A percentile compares a stretch with the other conserved stretches of the same genome.
Evolutionary conservation across 805 yeast species (phyloP).

Genomic region (Komagataella phaffii): DNA sequence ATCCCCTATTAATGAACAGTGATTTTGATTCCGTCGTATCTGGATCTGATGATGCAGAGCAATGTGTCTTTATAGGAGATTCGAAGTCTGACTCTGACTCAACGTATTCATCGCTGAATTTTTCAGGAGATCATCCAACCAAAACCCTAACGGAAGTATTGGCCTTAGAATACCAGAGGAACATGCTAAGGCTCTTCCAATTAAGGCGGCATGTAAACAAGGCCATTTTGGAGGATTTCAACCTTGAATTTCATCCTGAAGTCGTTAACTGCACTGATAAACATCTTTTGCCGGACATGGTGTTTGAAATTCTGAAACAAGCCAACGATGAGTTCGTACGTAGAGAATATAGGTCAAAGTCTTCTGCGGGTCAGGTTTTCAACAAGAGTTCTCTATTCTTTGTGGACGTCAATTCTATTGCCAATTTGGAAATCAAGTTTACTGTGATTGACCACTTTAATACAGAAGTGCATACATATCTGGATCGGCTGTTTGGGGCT

Average conservation of each 20-base stretch:
- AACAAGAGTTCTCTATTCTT: neutral
- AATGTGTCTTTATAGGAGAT: neutral
- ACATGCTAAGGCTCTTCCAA: neutral
- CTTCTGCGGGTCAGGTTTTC: neutral
- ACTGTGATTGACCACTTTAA: neutral
- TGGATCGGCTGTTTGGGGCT: neutral
- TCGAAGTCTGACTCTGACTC: neutral
- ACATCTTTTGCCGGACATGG: neutral
- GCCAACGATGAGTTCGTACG: neutral
- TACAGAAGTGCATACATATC: neutral
- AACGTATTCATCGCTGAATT: neutral
- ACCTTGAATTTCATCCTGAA: neutral
- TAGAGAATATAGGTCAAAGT: neutral
- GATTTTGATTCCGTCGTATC: neutral
- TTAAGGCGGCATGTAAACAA: neutral
- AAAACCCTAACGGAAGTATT: neutral
- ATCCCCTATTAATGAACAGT: neutral
- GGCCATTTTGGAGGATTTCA: neutral
- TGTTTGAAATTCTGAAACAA: neutral
- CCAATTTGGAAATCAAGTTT: neutral
- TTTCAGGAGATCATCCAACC: neutral
- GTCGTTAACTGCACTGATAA: neutral
- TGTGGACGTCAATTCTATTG: neutral
- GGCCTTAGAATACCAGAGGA: neutral
- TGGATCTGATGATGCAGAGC: neutral